Conservation (phyloP, 2,329 filamentous ascomycete genomes). For the Coniella lustricola region DNA sequence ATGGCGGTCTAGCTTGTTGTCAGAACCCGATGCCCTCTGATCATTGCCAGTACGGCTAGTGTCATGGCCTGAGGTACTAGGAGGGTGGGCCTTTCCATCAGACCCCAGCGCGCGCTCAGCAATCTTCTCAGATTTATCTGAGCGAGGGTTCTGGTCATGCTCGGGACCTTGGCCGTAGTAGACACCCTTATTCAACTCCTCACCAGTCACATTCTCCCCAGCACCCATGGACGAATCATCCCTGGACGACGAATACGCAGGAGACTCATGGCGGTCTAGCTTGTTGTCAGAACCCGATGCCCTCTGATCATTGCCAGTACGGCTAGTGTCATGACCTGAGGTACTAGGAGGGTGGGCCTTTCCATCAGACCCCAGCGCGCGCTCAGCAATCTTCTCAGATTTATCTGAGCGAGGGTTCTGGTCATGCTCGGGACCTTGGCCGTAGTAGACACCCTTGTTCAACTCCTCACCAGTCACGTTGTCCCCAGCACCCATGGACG, state of each 20-base stretch:
- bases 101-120: slow-evolving; percentile 5
- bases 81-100: slow-evolving; percentile 4
- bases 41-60: neutral
- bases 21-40: slow-evolving; percentile 2
- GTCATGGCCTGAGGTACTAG: neutral
- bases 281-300: slow-evolving; percentile 13
- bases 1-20: too few species aligned
- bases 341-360: neutral
- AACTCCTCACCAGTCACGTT: neutral
- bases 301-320: neutral
- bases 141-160: slow-evolving; percentile 7
- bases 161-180: slow-evolving; percentile 9
- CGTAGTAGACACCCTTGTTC: slow-evolving; percentile 4
- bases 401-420: slow-evolving; percentile 1
- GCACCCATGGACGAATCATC: neutral
- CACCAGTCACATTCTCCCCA: neutral
- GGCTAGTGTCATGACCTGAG: neutral
- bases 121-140: slow-evolving; percentile 1
- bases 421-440: slow-evolving; percentile 9
- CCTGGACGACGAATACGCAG: neutral
- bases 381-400: slow-evolving; percentile 5
- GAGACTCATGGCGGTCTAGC: too few species aligned
- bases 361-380: slow-evolving; percentile 7
- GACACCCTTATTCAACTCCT: neutral
- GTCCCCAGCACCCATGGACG: neutral